Evolutionary conservation across 2,329 filamentous ascomycete species (phyloP), one percentile per base, ranked within the genome.

Genomic region (Neofusicoccum ribis): DNA sequence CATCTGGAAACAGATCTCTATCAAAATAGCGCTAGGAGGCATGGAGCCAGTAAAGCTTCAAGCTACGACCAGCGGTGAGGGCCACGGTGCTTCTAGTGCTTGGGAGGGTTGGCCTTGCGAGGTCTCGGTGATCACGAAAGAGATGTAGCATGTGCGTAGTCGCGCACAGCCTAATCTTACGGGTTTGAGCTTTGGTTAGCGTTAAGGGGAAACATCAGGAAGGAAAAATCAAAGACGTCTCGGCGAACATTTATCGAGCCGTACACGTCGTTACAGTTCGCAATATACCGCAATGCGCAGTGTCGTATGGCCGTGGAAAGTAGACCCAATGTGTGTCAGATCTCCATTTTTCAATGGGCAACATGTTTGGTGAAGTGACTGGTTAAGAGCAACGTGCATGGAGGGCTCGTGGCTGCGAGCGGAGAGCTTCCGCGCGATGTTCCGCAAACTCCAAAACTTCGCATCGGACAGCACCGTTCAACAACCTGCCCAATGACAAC

Each of bases 361-460:
- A 12, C 5, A 6, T 31, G 52, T 23, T n/a, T 31, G 12, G 37
- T 43, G 20, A n/a, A 31, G 27, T 43, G 41, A 14, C 44, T 43
- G 39, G 36, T 44, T 12, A 23, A 23, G 17, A 56, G n/a, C 27
- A 37, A 14, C 37, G 17, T n/a, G 17, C 9, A 14, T 20, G 8
- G 54, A 31, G n/a, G 34, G 2, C 23, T 46, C 23, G 37, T 12
- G 23, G n/a, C 20, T 58, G 54, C 39, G 54, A 12, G 54, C 54
- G 54, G 54, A 58, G 20, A 44, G 39, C 54, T 58, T 58, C 54
- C 58, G 58, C 58, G 43, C 43, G 3, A 34, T 20, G 43, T 39
- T 61, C 58, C 58, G 58, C 44, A 49, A 61, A 36, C 58, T 37
- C 58, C 12, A 61, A 31, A 23, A 61, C 46, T 61, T 49, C 58